A percentile compares a stretch with the other conserved stretches of the same genome.
phyloP scores from a whole-genome alignment of 345 rosid genomes.

The Toxicodendron radicans region DNA sequence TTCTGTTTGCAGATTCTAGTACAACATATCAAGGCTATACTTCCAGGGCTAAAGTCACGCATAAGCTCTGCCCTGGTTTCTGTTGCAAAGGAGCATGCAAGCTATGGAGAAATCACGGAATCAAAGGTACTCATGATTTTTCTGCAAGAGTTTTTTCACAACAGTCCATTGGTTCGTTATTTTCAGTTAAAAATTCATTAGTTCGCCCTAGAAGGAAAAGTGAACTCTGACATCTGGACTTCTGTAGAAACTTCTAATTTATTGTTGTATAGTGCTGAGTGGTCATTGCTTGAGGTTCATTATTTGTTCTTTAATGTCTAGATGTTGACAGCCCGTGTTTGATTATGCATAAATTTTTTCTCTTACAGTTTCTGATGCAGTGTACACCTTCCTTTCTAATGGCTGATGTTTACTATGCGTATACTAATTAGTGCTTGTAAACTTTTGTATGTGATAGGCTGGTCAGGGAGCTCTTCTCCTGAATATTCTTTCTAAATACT shows the following conservation, averaged over 20 bases:
- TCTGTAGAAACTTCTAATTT: neutral
- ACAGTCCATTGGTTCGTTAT: neutral
- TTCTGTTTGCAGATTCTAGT: constrained; percentile 65
- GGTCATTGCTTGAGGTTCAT: constrained; percentile 3
- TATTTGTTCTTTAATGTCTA: neutral
- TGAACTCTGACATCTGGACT: neutral
- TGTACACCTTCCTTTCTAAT: neutral
- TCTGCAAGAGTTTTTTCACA: neutral
- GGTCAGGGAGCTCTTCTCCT: constrained; percentile 95
- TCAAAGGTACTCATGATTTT: constrained; percentile 57
- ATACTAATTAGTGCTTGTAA: constrained; percentile 16
- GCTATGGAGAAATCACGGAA: constrained; percentile 89
- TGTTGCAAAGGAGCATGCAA: constrained; percentile 88
- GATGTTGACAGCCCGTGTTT: neutral
- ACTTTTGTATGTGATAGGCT: constrained; percentile 52
- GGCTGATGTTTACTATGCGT: constrained; percentile 11
- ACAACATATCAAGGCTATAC: constrained; percentile 79
- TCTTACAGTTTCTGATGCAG: neutral
- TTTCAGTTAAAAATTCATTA: neutral
- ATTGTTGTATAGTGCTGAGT: neutral
- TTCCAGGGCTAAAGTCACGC: constrained; percentile 82
- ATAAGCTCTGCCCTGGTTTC: constrained; percentile 67
- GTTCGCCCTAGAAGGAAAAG: neutral
- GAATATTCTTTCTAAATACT: constrained; percentile 88
- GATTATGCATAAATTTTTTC: neutral